phyloP scores from a whole-genome alignment of 257 asterid genomes.

The Solanum pinnatisectum region DNA sequence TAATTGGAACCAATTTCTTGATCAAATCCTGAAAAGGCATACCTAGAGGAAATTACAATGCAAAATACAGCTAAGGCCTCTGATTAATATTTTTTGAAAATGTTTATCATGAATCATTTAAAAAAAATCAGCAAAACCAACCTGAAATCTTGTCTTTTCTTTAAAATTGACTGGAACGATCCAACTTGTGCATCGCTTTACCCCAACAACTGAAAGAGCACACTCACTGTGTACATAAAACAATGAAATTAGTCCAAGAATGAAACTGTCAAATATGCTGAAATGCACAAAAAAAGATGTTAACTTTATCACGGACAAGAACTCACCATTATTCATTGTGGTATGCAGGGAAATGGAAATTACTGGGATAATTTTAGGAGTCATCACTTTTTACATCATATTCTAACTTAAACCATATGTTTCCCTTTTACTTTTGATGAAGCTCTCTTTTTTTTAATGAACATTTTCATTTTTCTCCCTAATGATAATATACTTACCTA shows the following conservation, averaged over 20 bases:
- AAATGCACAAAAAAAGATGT: neutral
- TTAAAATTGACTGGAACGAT: slow-evolving; percentile 48
- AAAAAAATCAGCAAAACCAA: neutral
- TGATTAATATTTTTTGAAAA: neutral
- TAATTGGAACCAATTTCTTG: too few species aligned
- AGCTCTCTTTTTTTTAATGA: too few species aligned
- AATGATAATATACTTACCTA: too few species aligned
- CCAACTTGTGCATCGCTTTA: slow-evolving; percentile 69
- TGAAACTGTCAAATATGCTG: neutral
- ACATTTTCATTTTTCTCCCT: too few species aligned
- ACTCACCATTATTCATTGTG: slow-evolving; percentile 82
- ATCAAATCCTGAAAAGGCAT: slow-evolving; percentile 35
- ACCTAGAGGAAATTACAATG: slow-evolving; percentile 13
- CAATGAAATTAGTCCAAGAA: neutral
- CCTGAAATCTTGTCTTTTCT: slow-evolving; percentile 44
- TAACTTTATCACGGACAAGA: slow-evolving; percentile 63
- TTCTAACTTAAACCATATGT: too few species aligned
- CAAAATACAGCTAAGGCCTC: neutral
- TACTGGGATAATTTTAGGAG: too few species aligned
- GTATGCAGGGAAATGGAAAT: too few species aligned
- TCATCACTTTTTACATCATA: too few species aligned
- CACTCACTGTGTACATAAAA: slow-evolving; percentile 20
- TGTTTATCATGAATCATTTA: neutral
- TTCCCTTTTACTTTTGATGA: too few species aligned
- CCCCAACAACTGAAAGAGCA: slow-evolving; percentile 56